Base-by-base conservation (phyloP, 2,329 filamentous ascomycete species). In the Dothideomycetes sp. region DNA sequence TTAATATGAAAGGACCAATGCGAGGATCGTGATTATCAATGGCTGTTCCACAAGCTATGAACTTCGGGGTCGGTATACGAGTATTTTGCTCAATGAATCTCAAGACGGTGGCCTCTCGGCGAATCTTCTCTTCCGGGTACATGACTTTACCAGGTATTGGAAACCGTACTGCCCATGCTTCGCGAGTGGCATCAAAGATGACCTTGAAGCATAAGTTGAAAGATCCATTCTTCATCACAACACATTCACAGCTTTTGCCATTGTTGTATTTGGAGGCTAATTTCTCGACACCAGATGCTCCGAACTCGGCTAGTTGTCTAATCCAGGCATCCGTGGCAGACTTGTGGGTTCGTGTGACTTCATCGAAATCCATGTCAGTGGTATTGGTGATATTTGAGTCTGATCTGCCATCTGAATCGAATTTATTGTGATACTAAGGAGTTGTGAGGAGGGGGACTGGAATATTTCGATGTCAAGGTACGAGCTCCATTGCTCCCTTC, bases 141-240 rank as follows among this genome's bases (percentile, higher is more conserved):
- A 37, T 29, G 8, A 30, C 19, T 18, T 16, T 16, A 12, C 36
- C 36, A 15, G 29, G 29, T 7, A 38, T 4, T 5, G 36, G 29
- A 11, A 38, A 38, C 12, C 24, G 22, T 5, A 37, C 24, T 8
- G 35, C 35, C 35, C 35, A 37, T n/a, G 35, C 35, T n/a, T n/a
- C n/a, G 18, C 16, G 29, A 7, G 16, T 27, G 15, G 29, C 35
- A 5, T 30, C 24, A 8, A 37, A 37, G 4, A 30, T n/a, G 3
- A 30, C 35, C 11, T 37, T 37, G 15, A 24, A 22, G 14, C 22
- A 30, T 18, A 16, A 37, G 9, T 37, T 37, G 35, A 30, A 37
- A 1, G 35, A 37, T 3, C 35, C 35, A 9, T 30, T 27, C 9
- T 7, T 4, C 10, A 16, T 37, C 4, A 17, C 12, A 7, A 18